These are phyloP conservation scores for Elsinoe perseae DNA, from an alignment of 2,329 filamentous ascomycete genomes.

Conservation along the genomic window DNA sequence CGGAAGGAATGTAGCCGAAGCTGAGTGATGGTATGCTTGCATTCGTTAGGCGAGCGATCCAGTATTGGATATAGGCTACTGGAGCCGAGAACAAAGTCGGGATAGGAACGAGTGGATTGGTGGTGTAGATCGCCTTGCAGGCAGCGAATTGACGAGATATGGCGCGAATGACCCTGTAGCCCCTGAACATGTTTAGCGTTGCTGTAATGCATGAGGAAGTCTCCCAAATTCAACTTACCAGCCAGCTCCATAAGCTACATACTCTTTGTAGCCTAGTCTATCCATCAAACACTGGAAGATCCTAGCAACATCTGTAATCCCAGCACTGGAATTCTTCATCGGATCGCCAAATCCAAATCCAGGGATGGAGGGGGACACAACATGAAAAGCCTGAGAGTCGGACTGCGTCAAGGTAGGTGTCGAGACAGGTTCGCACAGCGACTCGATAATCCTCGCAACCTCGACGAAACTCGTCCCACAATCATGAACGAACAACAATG, in stretches of 20 bases:
- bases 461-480: conserved; percentile 60
- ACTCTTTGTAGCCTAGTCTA: conserved; percentile 51
- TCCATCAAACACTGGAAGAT: conserved; percentile 54
- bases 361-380: conserved; percentile 59
- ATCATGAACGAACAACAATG: conserved; percentile 56
- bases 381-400: conserved; percentile 49
- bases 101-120: conserved; percentile 48
- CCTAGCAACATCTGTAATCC: conserved; percentile 47
- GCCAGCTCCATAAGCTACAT: conserved; percentile 50
- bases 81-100: conserved; percentile 41
- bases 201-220: conserved; percentile 18
- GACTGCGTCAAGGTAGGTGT: conserved; percentile 25
- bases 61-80: conserved; percentile 49
- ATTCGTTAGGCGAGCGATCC: conserved; percentile 39
- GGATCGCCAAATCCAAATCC: conserved; percentile 62
- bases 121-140: conserved; percentile 54
- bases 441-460: conserved; percentile 48
- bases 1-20: conserved; percentile 50
- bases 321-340: conserved; percentile 43
- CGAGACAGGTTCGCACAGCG: conserved; percentile 48
- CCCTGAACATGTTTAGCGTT: conserved; percentile 27
- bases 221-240: conserved; percentile 28
- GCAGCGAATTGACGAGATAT: conserved; percentile 43
- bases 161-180: conserved; percentile 36
- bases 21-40: conserved; percentile 39